Base-by-base conservation (phyloP, 805 yeast genomes). In the Starmerella apis region DNA sequence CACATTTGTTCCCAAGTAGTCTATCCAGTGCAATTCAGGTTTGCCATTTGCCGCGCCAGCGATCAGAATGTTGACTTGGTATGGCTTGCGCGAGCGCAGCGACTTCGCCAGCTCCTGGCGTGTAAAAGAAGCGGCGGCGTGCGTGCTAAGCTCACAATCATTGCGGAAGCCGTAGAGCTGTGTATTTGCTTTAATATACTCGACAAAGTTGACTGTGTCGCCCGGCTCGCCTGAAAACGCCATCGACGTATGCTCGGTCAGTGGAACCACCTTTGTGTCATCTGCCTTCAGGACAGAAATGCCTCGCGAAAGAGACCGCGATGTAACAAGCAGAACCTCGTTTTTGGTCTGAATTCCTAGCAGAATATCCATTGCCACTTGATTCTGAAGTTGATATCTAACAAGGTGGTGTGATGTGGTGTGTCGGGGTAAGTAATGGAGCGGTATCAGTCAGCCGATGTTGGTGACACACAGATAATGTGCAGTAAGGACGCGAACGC, bases 151-250 rank as follows among this genome's bases (percentile, higher is more conserved):
- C 63, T 86, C 96, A 52, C 73, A 70, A 58, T 79, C 79, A 65
- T 90, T 90, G 59, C 97, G 77, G 76, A 88, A 86, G 38, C 84
- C 78, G 65, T 84, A 82, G 52, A 92, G 75, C 66, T 85, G 94
- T 57, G 87, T 78, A 63, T 92, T 92, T 41, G 95, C 98, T 66
- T 86, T 92, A 55, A 90, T 79, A 63, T 81, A 86, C 64, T 92
- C 97, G 32, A 96, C 94, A 70, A 92, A 92, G 65, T 88, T 92
- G 6, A 82, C 86, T 6, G 96, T 85, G 65, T 92, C 98, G 54
- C 98, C 98, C 3, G 96, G 76, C 65, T 92, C 98, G 50, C 98
- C 98, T 1, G 94, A 82, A 70, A 71, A 88, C 38, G 96, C 95
- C 71, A 92, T 74, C 59, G 88, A 70, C 48, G 84, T 77, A 64